phyloP scores from a whole-genome alignment of 345 rosid species.

The Moricandia moricandioides region DNA sequence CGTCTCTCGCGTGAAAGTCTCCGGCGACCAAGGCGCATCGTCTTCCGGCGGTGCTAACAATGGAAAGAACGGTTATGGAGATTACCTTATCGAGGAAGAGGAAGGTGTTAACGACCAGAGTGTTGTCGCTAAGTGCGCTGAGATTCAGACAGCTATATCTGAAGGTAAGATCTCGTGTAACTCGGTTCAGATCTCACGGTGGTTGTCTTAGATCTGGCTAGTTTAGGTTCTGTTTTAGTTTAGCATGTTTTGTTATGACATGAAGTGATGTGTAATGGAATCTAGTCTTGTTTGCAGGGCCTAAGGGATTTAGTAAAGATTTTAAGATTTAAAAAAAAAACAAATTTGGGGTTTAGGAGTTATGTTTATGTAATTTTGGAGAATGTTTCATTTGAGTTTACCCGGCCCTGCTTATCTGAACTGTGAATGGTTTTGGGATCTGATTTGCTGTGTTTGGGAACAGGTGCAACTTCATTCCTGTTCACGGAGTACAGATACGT shows the following conservation, averaged over 20 bases:
- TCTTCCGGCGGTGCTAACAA: constrained; percentile 1
- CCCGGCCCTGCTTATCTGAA: too few relatives aligned
- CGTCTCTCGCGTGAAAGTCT: constrained; percentile 62
- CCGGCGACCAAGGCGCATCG: constrained; percentile 29
- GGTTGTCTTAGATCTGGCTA: constrained; percentile 26
- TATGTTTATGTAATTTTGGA: too few relatives aligned
- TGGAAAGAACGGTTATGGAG: constrained; percentile 40
- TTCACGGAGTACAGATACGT: constrained; percentile 60
- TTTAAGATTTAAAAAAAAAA: too few relatives aligned
- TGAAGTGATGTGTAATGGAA: too few relatives aligned
- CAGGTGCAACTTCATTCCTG: constrained; percentile 69
- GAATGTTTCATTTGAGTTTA: too few relatives aligned
- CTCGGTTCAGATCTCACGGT: constrained; percentile 18
- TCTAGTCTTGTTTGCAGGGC: too few relatives aligned
- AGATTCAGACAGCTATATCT: constrained; percentile 73
- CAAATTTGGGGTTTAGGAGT: too few relatives aligned
- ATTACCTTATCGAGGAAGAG: constrained; percentile 78
- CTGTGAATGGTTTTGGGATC: background rate
- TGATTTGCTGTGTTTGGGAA: constrained; percentile 6
- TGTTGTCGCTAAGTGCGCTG: constrained; percentile 81
- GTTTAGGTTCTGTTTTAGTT: background rate
- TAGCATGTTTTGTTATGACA: too few relatives aligned
- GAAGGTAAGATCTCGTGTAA: constrained; percentile 26
- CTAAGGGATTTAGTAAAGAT: too few relatives aligned
- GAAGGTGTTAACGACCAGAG: constrained; percentile 81